Evolutionary conservation across 305 asterid genomes (phyloP), one percentile per base, ranked within the genome.

Genomic region (Fraxinus greggii): DNA sequence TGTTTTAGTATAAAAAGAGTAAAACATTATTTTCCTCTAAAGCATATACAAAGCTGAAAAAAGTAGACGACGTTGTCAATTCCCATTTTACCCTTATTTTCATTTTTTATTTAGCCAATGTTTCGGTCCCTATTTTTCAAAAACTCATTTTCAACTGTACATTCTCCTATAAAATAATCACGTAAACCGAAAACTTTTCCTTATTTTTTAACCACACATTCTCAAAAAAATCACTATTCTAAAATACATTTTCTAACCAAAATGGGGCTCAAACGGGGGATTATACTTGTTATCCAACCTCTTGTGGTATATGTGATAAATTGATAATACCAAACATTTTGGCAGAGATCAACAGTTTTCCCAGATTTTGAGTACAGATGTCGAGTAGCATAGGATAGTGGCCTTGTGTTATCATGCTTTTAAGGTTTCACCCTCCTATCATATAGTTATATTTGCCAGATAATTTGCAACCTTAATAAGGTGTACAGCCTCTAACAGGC

Each of bases 391-490:
- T 65, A 65, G 35, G 73, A 65, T 26, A 65, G 73, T 23, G 35
- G 8, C 73, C 35, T 24, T 65, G 7, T 24, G 72, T 24, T 9
- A 3, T 63, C 72, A 10, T 33, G 9, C 2, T 70, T 69, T 31
- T 29, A 29, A 70, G 26, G 19, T 67, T 61, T 29, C 36, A 29
- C 76, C 35, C 35, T 67, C 33, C 17, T 29, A 67, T 67, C 9
- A 13, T 28, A 28, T 28, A 7, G 13, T n/a, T 70, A 15, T 70
- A 15, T 32, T 17, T 8, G 42, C 24, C 76, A 29, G 76, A 70
- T 15, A 70, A 17, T 70, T 32, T 70, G 45, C 40, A 70, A 70
- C 76, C 13, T 67, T 65, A 61, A 86, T 19, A 65, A 51, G 70
- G 73, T 45, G 38, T 56, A 70, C 35, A 12, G 10, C 7, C 54